Evolutionary conservation across 495 filamentous ascomycete genomes (phyloP), one percentile per base, ranked within the genome.

Genomic region (Penicillium flavigenum): DNA sequence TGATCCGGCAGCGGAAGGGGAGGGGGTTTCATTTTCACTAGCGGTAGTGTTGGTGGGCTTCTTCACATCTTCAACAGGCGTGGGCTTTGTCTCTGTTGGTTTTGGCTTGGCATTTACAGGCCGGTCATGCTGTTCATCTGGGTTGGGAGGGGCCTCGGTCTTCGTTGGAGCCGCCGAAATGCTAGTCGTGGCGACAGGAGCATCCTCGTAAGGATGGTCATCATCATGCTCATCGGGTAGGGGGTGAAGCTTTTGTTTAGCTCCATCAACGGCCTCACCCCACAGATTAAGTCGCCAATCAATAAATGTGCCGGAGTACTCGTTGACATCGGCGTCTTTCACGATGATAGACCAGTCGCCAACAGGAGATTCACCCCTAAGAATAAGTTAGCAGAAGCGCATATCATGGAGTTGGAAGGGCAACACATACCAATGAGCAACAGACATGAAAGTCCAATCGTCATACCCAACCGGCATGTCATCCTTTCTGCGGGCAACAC

Each of bases 401-500:
- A 53, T 6, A 24, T 32, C 5, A 14, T 9, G 17, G 7, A 32
- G 16, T 16, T 16, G 8, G 10, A 54, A 14, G 14, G 56, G 12
- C 10, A 16, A 12, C 26, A 72, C 86, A 72, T 81, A 94, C 91
- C 91, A 98, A 70, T 98, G 95, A 64, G 86, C 91, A 47, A 98
- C 95, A 56, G 85, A 91, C 94, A 98, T 98, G 61, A 98, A 98
- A 2, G 94, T 96, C 94, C 94, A 98, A 75, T 98, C 91, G 38
- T 85, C 77, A 66, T 98, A 98, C n/a, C 94, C 94, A 39, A 70
- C 71, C 1, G 71, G 63, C 41, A 76, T 80, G 0, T 77, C 74
- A 68, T 98, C 94, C 22, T 76, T 63, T 27, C 75, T 76, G 52
- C 94, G 85, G 2, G 84, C 76, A 17, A 86, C 87, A 47, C 92